A percentile compares a stretch with the other conserved stretches of the same genome.
phyloP scores from a whole-genome alignment of 2,329 filamentous ascomycete species.

The Colletotrichum nymphaeae region DNA sequence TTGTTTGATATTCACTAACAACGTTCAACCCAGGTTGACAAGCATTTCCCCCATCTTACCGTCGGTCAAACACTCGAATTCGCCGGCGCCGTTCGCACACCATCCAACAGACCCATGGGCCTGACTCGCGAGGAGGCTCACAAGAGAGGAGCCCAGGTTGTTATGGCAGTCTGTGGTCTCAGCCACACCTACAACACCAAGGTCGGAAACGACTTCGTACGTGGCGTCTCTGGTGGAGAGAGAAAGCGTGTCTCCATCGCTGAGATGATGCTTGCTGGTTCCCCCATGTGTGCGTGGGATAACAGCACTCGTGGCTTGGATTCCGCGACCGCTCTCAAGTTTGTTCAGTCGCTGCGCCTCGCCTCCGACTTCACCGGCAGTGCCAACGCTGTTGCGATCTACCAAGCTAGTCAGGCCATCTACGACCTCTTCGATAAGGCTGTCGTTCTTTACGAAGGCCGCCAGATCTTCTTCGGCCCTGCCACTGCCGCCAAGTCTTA shows the following conservation, averaged over 20 bases:
- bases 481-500: slow-evolving; percentile 69
- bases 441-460: slow-evolving; percentile 79
- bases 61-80: slow-evolving; percentile 81
- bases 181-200: slow-evolving; percentile 79
- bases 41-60: slow-evolving; percentile 82
- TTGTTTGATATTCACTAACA: neutral
- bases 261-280: slow-evolving; percentile 76
- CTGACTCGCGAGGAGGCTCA: slow-evolving; percentile 71
- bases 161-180: slow-evolving; percentile 79
- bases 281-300: slow-evolving; percentile 72
- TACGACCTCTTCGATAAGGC: slow-evolving; percentile 83
- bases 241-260: slow-evolving; percentile 85
- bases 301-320: slow-evolving; percentile 80
- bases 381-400: slow-evolving; percentile 75
- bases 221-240: slow-evolving; percentile 78
- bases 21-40: slow-evolving; percentile 61
- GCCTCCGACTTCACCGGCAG: slow-evolving; percentile 72
- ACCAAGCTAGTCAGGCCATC: slow-evolving; percentile 77
- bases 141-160: slow-evolving; percentile 72
- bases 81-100: slow-evolving; percentile 76
- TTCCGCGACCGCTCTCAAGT: slow-evolving; percentile 78
- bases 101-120: slow-evolving; percentile 71
- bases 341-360: slow-evolving; percentile 74
- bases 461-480: slow-evolving; percentile 81
- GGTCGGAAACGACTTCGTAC: slow-evolving; percentile 79